Evolutionary conservation across 352 stramenopile genomes (phyloP).

Genomic region (Phytophthora capsici): DNA sequence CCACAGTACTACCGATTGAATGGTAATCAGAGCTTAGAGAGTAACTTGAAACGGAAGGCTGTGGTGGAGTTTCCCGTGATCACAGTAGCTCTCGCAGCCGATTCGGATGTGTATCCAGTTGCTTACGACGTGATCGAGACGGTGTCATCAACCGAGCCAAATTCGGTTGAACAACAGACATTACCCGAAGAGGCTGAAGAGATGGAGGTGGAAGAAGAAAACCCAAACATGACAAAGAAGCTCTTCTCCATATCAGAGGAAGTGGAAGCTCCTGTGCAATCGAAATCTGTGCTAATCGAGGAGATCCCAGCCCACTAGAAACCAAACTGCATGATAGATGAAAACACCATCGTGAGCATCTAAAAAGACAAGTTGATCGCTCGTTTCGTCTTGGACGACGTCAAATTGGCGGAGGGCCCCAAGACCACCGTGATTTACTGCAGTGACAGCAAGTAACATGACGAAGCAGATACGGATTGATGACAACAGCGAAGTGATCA

Average conservation of each 20-base stretch:
- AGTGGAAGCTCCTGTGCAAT: slow-evolving; percentile 5
- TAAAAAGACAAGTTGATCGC: no score
- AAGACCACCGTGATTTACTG: no score
- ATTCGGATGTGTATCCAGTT: slow-evolving; percentile 63
- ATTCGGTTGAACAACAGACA: slow-evolving; percentile 7
- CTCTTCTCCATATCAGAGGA: slow-evolving; percentile 32
- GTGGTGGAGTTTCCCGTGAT: slow-evolving; percentile 86
- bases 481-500: no score
- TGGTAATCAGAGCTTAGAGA: slow-evolving; percentile 63
- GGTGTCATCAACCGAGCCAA: slow-evolving; percentile 27
- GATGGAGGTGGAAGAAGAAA: slow-evolving; percentile 24
- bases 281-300: slow-evolving; percentile 34
- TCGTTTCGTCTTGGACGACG: no score
- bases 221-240: slow-evolving; percentile 11
- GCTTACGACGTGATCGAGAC: slow-evolving; percentile 76
- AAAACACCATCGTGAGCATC: not conserved
- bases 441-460: no score
- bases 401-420: no score
- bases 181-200: slow-evolving; percentile 7
- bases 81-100: slow-evolving; percentile 50
- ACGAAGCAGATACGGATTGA: no score
- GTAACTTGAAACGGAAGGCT: slow-evolving; percentile 78
- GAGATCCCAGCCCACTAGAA: slow-evolving; percentile 35
- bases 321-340: slow-evolving; percentile 34
- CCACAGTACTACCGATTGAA: slow-evolving; percentile 80